phyloP scores from a whole-genome alignment of 306 rosid species.

The Begonia peltatifolia region DNA sequence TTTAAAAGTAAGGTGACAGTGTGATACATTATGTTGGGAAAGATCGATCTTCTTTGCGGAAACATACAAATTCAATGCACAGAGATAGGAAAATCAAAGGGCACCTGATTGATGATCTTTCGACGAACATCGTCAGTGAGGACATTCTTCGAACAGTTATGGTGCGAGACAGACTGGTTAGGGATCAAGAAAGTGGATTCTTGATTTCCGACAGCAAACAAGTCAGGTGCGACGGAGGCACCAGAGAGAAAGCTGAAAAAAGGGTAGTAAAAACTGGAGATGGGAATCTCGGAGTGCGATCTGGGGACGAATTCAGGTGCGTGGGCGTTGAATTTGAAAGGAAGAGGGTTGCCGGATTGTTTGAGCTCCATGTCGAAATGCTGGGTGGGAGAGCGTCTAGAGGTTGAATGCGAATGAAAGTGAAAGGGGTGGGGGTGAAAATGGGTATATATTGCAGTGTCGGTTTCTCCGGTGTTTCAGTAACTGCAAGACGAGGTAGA shows the following conservation, averaged over 20 bases:
- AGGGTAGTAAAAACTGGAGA: constrained; percentile 68
- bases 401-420: too few relatives aligned
- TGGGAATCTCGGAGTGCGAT: constrained; percentile 50
- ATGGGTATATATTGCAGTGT: too few relatives aligned
- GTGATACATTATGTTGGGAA: too few relatives aligned
- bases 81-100: neutral
- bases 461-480: too few relatives aligned
- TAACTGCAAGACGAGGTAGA: too few relatives aligned
- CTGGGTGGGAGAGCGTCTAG: too few relatives aligned
- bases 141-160: constrained; percentile 37
- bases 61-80: neutral
- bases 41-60: too few relatives aligned
- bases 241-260: constrained; percentile 65
- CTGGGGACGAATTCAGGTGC: constrained; percentile 96
- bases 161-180: constrained; percentile 12
- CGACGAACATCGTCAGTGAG: constrained; percentile 59
- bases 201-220: constrained; percentile 69
- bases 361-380: too few relatives aligned
- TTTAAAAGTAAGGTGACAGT: too few relatives aligned
- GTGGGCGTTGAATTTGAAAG: constrained; percentile 79
- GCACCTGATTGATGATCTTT: constrained; percentile 79
- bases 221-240: constrained; percentile 40
- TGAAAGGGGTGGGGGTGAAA: too few relatives aligned
- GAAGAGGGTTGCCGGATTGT: neutral
- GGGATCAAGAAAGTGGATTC: constrained; percentile 48